Percentiles rank a stretch among this genome's conserved stretches.
phyloP scores from a whole-genome alignment of 1,284 basidiomycete species.

The Trametes polyzona region DNA sequence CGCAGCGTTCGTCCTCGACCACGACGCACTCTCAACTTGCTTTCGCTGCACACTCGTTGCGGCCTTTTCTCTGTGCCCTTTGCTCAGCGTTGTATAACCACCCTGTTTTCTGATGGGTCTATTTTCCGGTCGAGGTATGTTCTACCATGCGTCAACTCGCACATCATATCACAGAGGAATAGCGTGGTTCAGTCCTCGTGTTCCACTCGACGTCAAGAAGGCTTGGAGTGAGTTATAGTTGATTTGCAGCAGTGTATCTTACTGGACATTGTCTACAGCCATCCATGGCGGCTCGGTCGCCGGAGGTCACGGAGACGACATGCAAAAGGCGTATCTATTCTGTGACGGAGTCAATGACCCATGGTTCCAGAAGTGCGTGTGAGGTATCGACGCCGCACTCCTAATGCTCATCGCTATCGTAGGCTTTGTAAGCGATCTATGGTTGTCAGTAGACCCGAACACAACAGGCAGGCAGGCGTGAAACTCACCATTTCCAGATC shows the following conservation, averaged over 20 bases:
- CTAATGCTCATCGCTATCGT: neutral
- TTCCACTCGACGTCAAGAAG: neutral
- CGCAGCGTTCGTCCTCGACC: no score
- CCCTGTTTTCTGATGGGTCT: no score
- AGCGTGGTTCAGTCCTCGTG: conserved; percentile 1
- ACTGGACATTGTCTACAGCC: neutral
- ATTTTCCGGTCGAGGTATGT: no score
- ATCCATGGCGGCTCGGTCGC: neutral
- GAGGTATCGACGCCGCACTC: neutral
- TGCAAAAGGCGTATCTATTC: conserved; percentile 3
- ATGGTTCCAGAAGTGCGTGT: conserved; percentile 12
- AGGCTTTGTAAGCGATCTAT: conserved; percentile 14
- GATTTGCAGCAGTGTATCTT: no score
- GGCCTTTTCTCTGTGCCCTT: no score
- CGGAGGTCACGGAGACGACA: neutral
- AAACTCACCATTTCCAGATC: neutral
- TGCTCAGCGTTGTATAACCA: no score
- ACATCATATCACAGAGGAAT: no score
- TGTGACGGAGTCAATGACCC: conserved; percentile 19
- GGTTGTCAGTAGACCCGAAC: neutral
- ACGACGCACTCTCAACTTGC: no score
- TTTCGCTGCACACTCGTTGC: no score
- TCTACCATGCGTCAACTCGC: no score
- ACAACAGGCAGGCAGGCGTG: fast-evolving
- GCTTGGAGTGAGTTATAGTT: neutral